Conservation (phyloP, 441 rosid genomes). For the Gossypium gossypioides region DNA sequence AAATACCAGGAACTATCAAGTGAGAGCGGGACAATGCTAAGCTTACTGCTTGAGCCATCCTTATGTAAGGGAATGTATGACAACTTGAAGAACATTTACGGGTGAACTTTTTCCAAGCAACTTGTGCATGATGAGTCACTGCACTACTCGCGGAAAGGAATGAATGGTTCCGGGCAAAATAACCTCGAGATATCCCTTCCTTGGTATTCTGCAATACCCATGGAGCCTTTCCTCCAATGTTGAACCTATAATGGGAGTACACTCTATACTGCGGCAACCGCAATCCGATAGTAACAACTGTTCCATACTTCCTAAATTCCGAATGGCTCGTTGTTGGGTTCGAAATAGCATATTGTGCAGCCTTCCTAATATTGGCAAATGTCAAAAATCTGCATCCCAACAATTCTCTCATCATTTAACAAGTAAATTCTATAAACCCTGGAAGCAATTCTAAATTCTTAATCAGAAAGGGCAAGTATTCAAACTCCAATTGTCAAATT, state of each 20-base stretch:
- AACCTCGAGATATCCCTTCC: conserved; percentile 20
- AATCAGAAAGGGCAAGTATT: background rate
- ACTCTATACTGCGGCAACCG: conserved; percentile 30
- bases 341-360: conserved; percentile 22
- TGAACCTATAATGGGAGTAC: conserved; percentile 30
- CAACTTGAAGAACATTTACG: conserved; percentile 26
- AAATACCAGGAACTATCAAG: conserved; percentile 49
- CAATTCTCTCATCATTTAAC: background rate
- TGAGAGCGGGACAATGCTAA: conserved; percentile 72
- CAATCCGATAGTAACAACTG: conserved; percentile 32
- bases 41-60: conserved; percentile 75
- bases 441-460: background rate
- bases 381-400: conserved; percentile 51
- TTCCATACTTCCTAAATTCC: conserved; percentile 38
- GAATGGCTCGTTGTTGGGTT: conserved; percentile 21
- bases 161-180: conserved; percentile 32
- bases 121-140: conserved; percentile 45
- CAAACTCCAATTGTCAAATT: background rate
- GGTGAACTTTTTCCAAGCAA: conserved; percentile 58
- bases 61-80: conserved; percentile 29
- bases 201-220: conserved; percentile 19
- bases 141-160: conserved; percentile 28
- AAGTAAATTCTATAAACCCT: background rate
- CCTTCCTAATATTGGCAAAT: conserved; percentile 35
- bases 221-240: conserved; percentile 27